Percentiles rank a stretch among this genome's conserved stretches.
Conservation (phyloP, 805 yeast species). For the Wickerhamiella kurtzmanii region DNA sequence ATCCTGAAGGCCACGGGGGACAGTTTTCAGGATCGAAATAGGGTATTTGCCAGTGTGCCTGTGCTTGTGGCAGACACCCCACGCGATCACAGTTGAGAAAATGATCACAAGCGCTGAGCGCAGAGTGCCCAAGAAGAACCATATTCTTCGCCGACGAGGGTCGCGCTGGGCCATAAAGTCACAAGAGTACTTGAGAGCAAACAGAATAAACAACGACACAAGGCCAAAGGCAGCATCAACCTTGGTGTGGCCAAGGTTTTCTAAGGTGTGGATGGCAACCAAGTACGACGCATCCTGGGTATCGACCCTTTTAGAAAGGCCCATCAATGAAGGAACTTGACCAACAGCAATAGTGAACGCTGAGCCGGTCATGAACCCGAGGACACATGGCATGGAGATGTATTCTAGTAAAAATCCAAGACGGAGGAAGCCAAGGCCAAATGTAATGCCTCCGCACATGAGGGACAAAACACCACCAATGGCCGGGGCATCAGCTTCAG, state of each 20-base stretch:
- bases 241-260: conserved; percentile 53
- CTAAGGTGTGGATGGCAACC: conserved; percentile 58
- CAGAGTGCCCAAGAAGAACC: conserved; percentile 61
- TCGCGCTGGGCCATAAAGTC: conserved; percentile 47
- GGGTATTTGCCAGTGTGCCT: conserved; percentile 30
- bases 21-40: conserved; percentile 55
- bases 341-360: conserved; percentile 73
- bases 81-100: conserved; percentile 69
- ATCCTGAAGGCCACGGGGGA: conserved; percentile 69
- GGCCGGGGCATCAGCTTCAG: conserved; percentile 40
- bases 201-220: conserved; percentile 57
- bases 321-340: conserved; percentile 79
- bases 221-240: conserved; percentile 86
- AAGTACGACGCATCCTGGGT: conserved; percentile 58
- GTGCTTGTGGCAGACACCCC: conserved; percentile 43
- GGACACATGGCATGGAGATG: conserved; percentile 80
- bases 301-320: conserved; percentile 48
- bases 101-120: conserved; percentile 74
- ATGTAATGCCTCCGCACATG: conserved; percentile 73
- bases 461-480: conserved; percentile 73
- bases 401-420: conserved; percentile 80
- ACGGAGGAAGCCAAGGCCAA: conserved; percentile 70
- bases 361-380: conserved; percentile 93
- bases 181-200: conserved; percentile 53
- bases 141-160: conserved; percentile 42